Percentiles rank a stretch among this genome's conserved stretches.
phyloP scores from a whole-genome alignment of 805 yeast species.

The Candida andamanensis region DNA sequence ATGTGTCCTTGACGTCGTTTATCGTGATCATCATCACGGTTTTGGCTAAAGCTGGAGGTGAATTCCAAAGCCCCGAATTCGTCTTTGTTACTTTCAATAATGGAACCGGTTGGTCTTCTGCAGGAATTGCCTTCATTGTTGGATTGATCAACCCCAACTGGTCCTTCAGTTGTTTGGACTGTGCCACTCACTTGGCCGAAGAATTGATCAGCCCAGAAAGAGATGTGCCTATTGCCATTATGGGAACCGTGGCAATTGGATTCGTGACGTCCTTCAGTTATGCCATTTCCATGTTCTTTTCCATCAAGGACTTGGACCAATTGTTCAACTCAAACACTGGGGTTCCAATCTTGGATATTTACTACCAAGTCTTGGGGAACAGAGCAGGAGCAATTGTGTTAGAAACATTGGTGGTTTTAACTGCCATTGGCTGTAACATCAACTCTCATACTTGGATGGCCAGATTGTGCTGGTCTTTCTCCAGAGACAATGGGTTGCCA shows the following conservation, averaged over 20 bases:
- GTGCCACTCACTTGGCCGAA: slow-evolving; percentile 68
- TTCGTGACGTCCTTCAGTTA: slow-evolving; percentile 52
- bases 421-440: slow-evolving; percentile 55
- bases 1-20: slow-evolving; percentile 49
- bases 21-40: slow-evolving; percentile 48
- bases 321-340: slow-evolving; percentile 50
- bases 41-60: slow-evolving; percentile 47
- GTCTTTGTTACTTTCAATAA: slow-evolving; percentile 52
- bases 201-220: slow-evolving; percentile 54
- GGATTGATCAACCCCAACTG: slow-evolving; percentile 66
- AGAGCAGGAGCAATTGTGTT: slow-evolving; percentile 52
- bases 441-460: slow-evolving; percentile 65
- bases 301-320: slow-evolving; percentile 46
- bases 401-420: slow-evolving; percentile 42
- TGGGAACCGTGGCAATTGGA: slow-evolving; percentile 61
- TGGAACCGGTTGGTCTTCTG: slow-evolving; percentile 54
- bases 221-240: slow-evolving; percentile 55
- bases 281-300: slow-evolving; percentile 53
- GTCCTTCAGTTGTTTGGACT: slow-evolving; percentile 64
- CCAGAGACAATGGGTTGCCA: slow-evolving; percentile 60
- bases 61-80: slow-evolving; percentile 45
- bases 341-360: slow-evolving; percentile 59
- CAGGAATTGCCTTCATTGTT: slow-evolving; percentile 57
- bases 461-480: slow-evolving; percentile 60
- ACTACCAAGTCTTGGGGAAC: slow-evolving; percentile 49